Evolutionary conservation across 202 grass and related monocot species (phyloP).

Genomic region (Digitaria exilis): DNA sequence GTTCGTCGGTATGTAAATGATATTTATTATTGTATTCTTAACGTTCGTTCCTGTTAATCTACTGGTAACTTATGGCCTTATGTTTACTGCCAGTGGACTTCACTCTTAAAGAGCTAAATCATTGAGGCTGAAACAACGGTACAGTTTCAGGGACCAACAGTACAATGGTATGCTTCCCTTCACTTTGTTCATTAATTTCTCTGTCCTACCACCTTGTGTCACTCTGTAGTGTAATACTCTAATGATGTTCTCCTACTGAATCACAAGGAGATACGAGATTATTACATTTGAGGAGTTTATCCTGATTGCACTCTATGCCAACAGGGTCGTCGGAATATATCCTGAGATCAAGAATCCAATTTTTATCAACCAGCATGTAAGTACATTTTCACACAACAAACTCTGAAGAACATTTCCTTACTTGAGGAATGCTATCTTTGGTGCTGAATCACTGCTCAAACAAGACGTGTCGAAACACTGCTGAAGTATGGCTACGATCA

Average conservation of each 20-base stretch:
- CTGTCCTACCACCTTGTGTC: background rate
- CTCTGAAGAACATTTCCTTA: background rate
- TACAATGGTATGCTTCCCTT: conserved; percentile 63
- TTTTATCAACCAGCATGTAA: conserved; percentile 86
- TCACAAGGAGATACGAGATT: conserved; percentile 74
- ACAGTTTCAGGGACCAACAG: conserved; percentile 68
- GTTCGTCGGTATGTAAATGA: conserved; percentile 64
- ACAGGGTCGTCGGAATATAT: conserved; percentile 90
- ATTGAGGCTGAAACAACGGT: conserved; percentile 77
- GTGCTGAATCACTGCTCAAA: background rate
- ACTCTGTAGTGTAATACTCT: background rate
- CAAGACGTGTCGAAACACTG: background rate
- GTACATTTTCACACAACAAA: conserved; percentile 23
- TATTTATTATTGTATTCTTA: background rate
- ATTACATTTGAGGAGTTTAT: conserved; percentile 92
- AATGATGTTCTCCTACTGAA: conserved; percentile 24
- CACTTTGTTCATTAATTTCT: background rate
- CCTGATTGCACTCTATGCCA: conserved; percentile 66
- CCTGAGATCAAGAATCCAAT: conserved; percentile 90
- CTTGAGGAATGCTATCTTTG: background rate
- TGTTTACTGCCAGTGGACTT: conserved; percentile 76
- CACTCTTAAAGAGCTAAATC: conserved; percentile 74
- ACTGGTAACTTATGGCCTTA: conserved; percentile 22
- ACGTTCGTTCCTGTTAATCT: conserved; percentile 20
- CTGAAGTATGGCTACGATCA: conserved; percentile 9